Conservation (phyloP, 1,139 yeast genomes). For the Yamadazyma taylorii region DNA sequence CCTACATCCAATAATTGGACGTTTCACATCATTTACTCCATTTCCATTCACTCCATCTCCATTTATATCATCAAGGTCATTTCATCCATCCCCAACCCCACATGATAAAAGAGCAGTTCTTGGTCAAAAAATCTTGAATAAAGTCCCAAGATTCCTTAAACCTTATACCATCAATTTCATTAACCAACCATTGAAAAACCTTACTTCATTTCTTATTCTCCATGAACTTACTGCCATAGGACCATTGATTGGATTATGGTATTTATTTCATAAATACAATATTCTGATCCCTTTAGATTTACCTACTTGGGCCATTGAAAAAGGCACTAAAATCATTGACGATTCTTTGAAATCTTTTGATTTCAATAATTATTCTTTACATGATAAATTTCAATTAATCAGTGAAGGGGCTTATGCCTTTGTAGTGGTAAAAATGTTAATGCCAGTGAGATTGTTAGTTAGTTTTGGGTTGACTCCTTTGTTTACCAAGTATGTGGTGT, state of each 20-base stretch:
- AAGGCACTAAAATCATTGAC: constrained; percentile 62
- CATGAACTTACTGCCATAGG: constrained; percentile 85
- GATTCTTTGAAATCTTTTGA: constrained; percentile 37
- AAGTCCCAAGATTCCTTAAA: constrained; percentile 49
- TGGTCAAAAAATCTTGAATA: constrained; percentile 27
- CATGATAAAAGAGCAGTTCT: constrained; percentile 14
- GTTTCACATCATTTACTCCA: no score
- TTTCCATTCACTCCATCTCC: no score
- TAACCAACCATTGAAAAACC: constrained; percentile 66
- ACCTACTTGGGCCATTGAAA: constrained; percentile 65
- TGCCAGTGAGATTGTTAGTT: constrained; percentile 61
- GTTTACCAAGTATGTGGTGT: constrained; percentile 59
- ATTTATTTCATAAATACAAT: constrained; percentile 57
- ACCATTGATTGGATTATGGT: constrained; percentile 81
- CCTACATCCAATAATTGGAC: no score
- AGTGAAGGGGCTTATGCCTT: constrained; percentile 90
- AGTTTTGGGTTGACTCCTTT: constrained; percentile 65
- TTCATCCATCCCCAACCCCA: background rate
- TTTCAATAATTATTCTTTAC: constrained; percentile 36
- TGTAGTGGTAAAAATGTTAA: constrained; percentile 65
- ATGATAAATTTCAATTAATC: constrained; percentile 57
- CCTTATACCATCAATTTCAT: constrained; percentile 51
- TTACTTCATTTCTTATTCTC: constrained; percentile 72
- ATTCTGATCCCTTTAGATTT: constrained; percentile 48
- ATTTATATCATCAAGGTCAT: no score